These are phyloP conservation scores for Gossypium schwendimanii DNA, from an alignment of 441 rosid species.

Conservation along the genomic window DNA sequence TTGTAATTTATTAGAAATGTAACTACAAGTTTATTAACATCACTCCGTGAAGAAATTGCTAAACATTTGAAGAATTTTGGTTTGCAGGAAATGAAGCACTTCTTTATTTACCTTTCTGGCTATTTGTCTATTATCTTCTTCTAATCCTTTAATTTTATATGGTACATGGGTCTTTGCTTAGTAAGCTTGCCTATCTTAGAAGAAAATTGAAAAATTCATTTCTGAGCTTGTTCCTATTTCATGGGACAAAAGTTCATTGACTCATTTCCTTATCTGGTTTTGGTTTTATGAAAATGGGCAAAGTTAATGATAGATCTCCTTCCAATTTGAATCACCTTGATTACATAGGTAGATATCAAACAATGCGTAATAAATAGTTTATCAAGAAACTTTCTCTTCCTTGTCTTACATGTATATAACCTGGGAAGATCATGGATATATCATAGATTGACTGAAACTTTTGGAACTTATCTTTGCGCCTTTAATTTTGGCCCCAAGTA, in stretches of 20 bases:
- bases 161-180: neutral
- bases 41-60: neutral
- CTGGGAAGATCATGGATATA: neutral
- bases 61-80: neutral
- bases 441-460: neutral
- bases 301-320: neutral
- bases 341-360: neutral
- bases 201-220: neutral
- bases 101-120: neutral
- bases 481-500: neutral
- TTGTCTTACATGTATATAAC: neutral
- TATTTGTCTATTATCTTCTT: neutral
- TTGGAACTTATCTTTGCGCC: neutral
- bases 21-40: neutral
- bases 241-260: neutral
- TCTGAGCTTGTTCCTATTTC: neutral
- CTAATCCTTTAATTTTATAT: neutral
- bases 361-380: neutral
- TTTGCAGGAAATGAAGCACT: neutral
- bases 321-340: neutral
- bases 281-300: neutral
- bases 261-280: neutral
- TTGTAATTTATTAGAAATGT: neutral
- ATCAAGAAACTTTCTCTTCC: neutral
- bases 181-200: neutral